These are phyloP conservation scores for Tulasnella sp. DNA, from an alignment of 768 basidiomycete genomes.

Conservation along the genomic window DNA sequence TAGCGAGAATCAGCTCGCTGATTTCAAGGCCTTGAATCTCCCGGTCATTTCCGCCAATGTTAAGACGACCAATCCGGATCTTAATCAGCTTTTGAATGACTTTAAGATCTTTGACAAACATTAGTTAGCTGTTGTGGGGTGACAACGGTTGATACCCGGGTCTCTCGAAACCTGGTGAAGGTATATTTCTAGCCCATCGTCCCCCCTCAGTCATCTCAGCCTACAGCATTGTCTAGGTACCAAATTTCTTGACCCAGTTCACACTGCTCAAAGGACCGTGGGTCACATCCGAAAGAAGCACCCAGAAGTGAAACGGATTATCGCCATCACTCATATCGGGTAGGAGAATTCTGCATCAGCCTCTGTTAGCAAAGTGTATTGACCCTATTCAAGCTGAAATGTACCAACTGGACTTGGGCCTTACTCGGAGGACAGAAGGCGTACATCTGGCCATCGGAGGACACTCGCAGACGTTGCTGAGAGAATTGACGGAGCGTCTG, in stretches of 20 bases:
- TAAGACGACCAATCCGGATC: constrained; percentile 26
- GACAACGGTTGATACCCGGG: constrained; percentile 33
- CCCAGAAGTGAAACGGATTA: constrained; percentile 31
- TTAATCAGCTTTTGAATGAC: constrained; percentile 29
- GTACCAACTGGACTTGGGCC: constrained; percentile 35
- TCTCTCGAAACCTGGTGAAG: constrained; percentile 28
- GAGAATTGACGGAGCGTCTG: constrained; percentile 30
- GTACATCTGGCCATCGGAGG: constrained; percentile 33
- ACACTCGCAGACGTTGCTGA: constrained; percentile 39
- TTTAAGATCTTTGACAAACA: constrained; percentile 33
- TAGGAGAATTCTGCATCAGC: background rate
- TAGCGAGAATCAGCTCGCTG: constrained; percentile 31
- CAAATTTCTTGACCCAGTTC: constrained; percentile 32
- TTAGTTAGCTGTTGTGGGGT: constrained; percentile 34
- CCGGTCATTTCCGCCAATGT: constrained; percentile 38
- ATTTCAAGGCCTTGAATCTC: constrained; percentile 33
- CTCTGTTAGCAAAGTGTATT: background rate
- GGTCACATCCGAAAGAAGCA: constrained; percentile 27
- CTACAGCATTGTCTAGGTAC: constrained; percentile 29
- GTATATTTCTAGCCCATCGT: background rate
- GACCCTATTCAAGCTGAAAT: background rate
- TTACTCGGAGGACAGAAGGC: constrained; percentile 31
- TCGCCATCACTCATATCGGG: constrained; percentile 38
- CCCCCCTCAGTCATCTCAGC: background rate
- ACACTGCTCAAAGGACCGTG: constrained; percentile 31